Base-by-base conservation (phyloP, 768 basidiomycete species). In the Leccinum uliginosum region DNA sequence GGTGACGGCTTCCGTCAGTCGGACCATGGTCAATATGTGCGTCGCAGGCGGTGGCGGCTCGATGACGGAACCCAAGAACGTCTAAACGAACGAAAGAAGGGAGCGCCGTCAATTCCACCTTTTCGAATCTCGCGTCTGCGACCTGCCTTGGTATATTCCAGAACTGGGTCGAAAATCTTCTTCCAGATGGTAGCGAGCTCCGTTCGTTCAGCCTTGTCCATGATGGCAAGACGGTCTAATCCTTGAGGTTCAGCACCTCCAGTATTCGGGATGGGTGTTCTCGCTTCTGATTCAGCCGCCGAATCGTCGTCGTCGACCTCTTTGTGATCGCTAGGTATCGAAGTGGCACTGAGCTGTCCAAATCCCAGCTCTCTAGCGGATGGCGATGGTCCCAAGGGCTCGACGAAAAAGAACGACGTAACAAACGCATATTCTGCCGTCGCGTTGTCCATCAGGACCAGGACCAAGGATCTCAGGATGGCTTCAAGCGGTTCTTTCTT, bases 391-490 rank as follows among this genome's bases (percentile, higher is more conserved):
- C 43, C 66, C 34, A 59, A 53, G 5, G 59, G 66, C 57, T 68
- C 70, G 5, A 63, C 62, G 6, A 81, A 76, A 75, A 98, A 98
- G 76, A 99, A 98, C 0, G 84, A 75, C 10, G 84, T 83, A 51
- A 97, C 73, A 65, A 98, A 98, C 1, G 85, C 78, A 72, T 94
- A 96, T 73, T 98, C 96, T 27, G 93, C 84, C 1, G 90, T 90
- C 4, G 91, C 87, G 67, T 99, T 98, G 75, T 98, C 94, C 82
- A 96, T 86, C 58, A 98, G 83, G 52, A 97, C 95, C 51, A 98
- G 76, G 49, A 93, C 75, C 24, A 93, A 75, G 0, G 95, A 96
- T 24, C 96, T 85, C 60, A 93, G 78, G 23, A 98, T 76, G 0
- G 87, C 87, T 74, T 98, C 97, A 1, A 87, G 70, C 0, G 89